A percentile compares a stretch with the other conserved stretches of the same genome.
phyloP scores from a whole-genome alignment of 2,329 filamentous ascomycete genomes.

The Cladosporium halotolerans region DNA sequence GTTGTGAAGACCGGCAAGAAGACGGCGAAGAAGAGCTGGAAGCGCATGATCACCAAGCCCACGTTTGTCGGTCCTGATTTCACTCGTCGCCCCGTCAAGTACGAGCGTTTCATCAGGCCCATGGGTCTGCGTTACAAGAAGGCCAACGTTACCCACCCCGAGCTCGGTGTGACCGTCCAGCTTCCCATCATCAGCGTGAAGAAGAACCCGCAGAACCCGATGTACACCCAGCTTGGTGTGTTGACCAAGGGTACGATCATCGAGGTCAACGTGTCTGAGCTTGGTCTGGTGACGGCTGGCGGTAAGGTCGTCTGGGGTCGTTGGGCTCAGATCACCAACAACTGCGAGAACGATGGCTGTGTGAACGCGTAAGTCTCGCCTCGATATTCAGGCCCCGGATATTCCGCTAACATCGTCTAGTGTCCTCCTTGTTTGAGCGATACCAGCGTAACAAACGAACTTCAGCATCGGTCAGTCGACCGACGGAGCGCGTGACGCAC shows the following conservation, averaged over 20 bases:
- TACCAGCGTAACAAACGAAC: neutral
- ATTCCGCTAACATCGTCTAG: conserved; percentile 1
- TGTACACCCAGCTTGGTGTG: conserved; percentile 90
- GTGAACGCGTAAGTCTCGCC: conserved; percentile 31
- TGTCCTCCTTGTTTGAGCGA: conserved; percentile 12
- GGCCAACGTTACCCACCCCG: conserved; percentile 63
- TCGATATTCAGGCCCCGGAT: neutral
- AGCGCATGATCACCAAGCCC: conserved; percentile 63
- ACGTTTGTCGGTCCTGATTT: conserved; percentile 91
- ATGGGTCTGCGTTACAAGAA: conserved; percentile 73
- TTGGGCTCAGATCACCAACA: conserved; percentile 65
- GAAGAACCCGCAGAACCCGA: conserved; percentile 81
- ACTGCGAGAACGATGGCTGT: conserved; percentile 57
- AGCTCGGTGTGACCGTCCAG: conserved; percentile 81
- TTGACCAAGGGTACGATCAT: conserved; percentile 78
- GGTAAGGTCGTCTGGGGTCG: conserved; percentile 93
- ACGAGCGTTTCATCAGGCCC: conserved; percentile 64
- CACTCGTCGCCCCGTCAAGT: conserved; percentile 62
- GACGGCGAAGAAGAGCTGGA: conserved; percentile 76
- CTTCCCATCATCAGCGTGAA: conserved; percentile 60
- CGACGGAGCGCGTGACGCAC: neutral
- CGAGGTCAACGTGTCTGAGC: conserved; percentile 88
- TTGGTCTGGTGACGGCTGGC: conserved; percentile 82
- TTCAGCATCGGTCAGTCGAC: neutral
- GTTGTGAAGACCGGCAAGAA: conserved; percentile 96